Evolutionary conservation across 805 yeast species (phyloP), one percentile per base, ranked within the genome.

Genomic region (Lachancea thermotolerans): DNA sequence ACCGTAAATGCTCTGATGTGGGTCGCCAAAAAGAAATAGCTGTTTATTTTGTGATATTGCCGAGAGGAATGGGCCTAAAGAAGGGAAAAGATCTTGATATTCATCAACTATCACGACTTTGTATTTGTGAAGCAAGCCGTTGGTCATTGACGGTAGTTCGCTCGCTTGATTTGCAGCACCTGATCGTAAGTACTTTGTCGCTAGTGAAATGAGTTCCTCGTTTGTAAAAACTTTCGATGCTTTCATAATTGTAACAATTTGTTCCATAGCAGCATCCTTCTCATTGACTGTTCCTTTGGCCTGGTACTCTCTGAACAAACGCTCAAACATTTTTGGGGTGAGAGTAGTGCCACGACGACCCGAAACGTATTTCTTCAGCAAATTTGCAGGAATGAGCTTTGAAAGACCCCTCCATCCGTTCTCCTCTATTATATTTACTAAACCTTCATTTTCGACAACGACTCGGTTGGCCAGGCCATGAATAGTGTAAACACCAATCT

Each of bases 21-120:
- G 75, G 61, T 85, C 91, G 1, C 90, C 90, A 3, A 88, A 82
- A 15, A 84, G 59, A 1, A 82, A 73, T 31, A 85, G 54, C 58
- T 84, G 89, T 43, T 75, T 71, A 2, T 54, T 52, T 7, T 47
- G 47, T 0, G 70, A 50, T 2, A 77, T 62, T 1, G 68, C 57
- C 4, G 60, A 56, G 3, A 81, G 62, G 2, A 83, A 57, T 15
- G 69, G 68, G 21, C 76, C 54, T 16, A 82, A 62, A 9, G 68
- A 69, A 0, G 74, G 73, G 49, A 79, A 76, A 57, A 83, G 69
- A 60, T 85, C 91, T 57, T 85, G 91, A 55, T 79, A 81, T 57
- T 85, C 91, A 63, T 85, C 91, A 10, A 84, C 79, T 1, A 85
- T 60, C 0, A 81, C 69, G 1, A 70, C 65, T 41, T 70, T 69